phyloP scores from a whole-genome alignment of 345 rosid genomes.

The Rhodomyrtus tomentosa region DNA sequence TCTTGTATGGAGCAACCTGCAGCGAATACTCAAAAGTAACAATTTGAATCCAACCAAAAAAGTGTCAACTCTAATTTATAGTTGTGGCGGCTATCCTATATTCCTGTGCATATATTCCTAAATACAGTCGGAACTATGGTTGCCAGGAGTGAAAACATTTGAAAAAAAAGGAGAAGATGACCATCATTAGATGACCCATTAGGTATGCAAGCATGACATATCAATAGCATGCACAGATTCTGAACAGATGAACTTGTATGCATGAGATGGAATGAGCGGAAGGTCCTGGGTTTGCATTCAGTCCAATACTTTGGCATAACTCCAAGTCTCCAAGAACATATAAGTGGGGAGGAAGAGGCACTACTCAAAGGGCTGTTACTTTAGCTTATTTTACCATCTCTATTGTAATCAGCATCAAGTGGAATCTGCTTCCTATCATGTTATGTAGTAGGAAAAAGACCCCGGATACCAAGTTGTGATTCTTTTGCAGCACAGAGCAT shows the following conservation, averaged over 20 bases:
- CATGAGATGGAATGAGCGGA: neutral
- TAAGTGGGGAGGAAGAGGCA: neutral
- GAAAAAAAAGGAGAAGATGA: neutral
- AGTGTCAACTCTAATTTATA: neutral
- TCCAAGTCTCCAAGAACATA: neutral
- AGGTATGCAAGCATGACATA: neutral
- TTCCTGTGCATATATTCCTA: neutral
- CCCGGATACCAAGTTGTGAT: neutral
- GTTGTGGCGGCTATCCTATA: neutral
- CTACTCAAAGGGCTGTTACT: neutral
- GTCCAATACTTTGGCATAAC: neutral
- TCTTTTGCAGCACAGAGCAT: neutral
- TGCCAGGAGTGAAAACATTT: neutral
- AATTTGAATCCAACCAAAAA: neutral
- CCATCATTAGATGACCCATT: neutral
- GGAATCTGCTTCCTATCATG: neutral
- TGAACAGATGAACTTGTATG: neutral
- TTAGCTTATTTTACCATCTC: neutral
- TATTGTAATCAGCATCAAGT: neutral
- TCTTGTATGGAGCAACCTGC: conserved; percentile 92
- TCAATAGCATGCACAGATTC: neutral
- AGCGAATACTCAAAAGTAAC: neutral
- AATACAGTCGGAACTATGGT: neutral
- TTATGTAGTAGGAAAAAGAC: neutral
- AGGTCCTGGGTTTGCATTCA: neutral